phyloP scores from a whole-genome alignment of 2,329 filamentous ascomycete species.

The Purpureocillium lavendulum region DNA sequence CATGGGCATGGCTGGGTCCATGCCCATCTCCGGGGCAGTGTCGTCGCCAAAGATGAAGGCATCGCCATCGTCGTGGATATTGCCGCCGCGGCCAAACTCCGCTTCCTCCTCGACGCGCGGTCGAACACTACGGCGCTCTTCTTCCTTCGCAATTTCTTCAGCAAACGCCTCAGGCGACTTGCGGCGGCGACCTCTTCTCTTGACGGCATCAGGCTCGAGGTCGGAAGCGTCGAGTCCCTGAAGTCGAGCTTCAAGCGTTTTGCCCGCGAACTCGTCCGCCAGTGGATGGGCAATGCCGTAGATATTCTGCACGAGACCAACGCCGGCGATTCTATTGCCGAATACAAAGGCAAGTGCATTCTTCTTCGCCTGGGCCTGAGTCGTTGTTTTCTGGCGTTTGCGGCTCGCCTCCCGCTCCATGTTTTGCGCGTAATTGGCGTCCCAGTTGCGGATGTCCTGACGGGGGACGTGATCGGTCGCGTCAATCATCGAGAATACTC shows the following conservation, averaged over 20 bases:
- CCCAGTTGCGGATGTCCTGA: slow-evolving; percentile 30
- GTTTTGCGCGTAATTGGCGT: slow-evolving; percentile 37
- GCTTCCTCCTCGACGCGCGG: slow-evolving; percentile 21
- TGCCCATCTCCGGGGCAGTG: slow-evolving; percentile 54
- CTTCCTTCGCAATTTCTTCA: slow-evolving; percentile 17
- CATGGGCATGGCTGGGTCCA: slow-evolving; percentile 57
- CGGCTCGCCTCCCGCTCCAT: slow-evolving; percentile 38
- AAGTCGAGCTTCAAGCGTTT: slow-evolving; percentile 26
- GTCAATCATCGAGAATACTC: slow-evolving; percentile 20
- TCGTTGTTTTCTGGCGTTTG: slow-evolving; percentile 16
- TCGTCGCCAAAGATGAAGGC: slow-evolving; percentile 27
- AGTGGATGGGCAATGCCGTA: slow-evolving; percentile 32
- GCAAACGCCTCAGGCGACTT: slow-evolving; percentile 35
- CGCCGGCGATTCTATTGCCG: slow-evolving; percentile 23
- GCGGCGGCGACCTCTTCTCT: slow-evolving; percentile 27
- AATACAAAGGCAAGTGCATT: slow-evolving; percentile 23
- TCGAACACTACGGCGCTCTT: slow-evolving; percentile 26
- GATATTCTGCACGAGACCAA: slow-evolving; percentile 15
- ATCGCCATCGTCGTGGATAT: slow-evolving; percentile 15
- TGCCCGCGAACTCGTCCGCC: slow-evolving; percentile 33
- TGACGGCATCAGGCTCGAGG: slow-evolving; percentile 7
- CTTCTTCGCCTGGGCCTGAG: slow-evolving; percentile 28
- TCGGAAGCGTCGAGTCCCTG: slow-evolving; percentile 14
- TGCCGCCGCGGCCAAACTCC: slow-evolving; percentile 18
- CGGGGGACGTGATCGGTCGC: slow-evolving; percentile 23